These are phyloP conservation scores for Linderina pennispora DNA, from an alignment of 192 early-diverging fungal species.

Conservation along the genomic window DNA sequence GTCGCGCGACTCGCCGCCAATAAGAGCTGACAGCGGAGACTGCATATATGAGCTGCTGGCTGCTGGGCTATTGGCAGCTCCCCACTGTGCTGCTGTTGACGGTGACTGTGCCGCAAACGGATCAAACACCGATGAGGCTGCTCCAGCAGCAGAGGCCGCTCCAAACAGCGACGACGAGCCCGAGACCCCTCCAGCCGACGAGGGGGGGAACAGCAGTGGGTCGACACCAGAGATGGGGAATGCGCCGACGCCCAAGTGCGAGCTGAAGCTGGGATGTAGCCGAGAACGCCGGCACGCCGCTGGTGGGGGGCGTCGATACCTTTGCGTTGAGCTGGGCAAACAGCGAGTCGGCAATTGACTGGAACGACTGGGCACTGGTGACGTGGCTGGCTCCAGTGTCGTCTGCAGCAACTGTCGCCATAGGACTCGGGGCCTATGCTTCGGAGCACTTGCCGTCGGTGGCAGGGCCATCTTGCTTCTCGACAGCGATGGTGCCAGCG, in stretches of 20 bases:
- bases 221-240: conserved; percentile 24
- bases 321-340: conserved; percentile 44
- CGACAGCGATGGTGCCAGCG: too few species aligned
- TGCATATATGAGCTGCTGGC: conserved; percentile 4
- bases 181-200: conserved; percentile 1
- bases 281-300: conserved; percentile 10
- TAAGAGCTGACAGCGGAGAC: conserved; percentile 18
- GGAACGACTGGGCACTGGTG: conserved; percentile 38
- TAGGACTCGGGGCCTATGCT: too few species aligned
- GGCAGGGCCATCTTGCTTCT: too few species aligned
- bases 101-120: conserved; percentile 10
- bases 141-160: conserved; percentile 2
- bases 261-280: neutral
- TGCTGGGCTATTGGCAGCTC: neutral
- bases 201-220: conserved; percentile 34
- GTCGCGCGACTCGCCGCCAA: too few species aligned
- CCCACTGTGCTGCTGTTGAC: conserved; percentile 11
- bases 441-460: too few species aligned
- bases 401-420: too few species aligned
- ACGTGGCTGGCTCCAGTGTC: conserved; percentile 1
- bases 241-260: conserved; percentile 3
- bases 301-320: conserved; percentile 16
- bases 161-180: neutral
- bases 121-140: conserved; percentile 10
- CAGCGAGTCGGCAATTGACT: conserved; percentile 38